Evolutionary conservation across 208 protist genomes (phyloP), one percentile per base, ranked within the genome.

Genomic region (Crithidia mellificae): DNA sequence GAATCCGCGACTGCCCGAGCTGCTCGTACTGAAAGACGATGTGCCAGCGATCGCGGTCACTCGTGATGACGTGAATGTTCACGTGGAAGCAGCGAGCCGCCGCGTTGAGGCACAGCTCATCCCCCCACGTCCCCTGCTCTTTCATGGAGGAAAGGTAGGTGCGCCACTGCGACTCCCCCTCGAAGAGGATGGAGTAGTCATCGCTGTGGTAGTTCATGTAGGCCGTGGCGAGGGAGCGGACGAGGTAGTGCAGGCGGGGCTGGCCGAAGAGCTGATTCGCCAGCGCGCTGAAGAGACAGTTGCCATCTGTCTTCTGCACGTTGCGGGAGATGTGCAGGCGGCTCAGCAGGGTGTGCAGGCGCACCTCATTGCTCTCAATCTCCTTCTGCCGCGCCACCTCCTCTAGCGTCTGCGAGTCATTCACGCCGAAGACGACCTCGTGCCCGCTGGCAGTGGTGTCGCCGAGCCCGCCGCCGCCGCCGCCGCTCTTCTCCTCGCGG

Each of bases 51-150:
- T 44, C 62, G 17, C 22, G 64, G 36, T 87, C 81, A 56, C 87
- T 93, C 20, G 87, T 93, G 68, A 95, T 91, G 76, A 95, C 87
- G 71, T 92, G 86, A 65, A 95, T 91, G 54, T 92, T 83, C 20
- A 90, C 87, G 58, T 75, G 68, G 68, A 95, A 95, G 63, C 84
- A 95, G 25, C 85, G 83, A n/a, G 83, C 78, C 12, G 87, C 87
- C 2, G 90, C 90, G 71, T 93, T 90, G 34, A 95, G 67, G 80
- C 87, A 93, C 14, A 95, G 64, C 66, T 95, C 87, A 55, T 95
- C 90, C 14, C 90, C 90, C 90, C 90, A 95, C 15, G 65, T 84
- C 2, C 87, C 87, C 19, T 46, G 54, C 63, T 83, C 67, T 34
- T 47, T 64, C 90, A 95, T 93, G 6, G 81, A 59, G 19, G 58